These are phyloP conservation scores for Gaeumannomyces tritici DNA, from an alignment of 2,329 filamentous ascomycete genomes.

Conservation along the genomic window DNA sequence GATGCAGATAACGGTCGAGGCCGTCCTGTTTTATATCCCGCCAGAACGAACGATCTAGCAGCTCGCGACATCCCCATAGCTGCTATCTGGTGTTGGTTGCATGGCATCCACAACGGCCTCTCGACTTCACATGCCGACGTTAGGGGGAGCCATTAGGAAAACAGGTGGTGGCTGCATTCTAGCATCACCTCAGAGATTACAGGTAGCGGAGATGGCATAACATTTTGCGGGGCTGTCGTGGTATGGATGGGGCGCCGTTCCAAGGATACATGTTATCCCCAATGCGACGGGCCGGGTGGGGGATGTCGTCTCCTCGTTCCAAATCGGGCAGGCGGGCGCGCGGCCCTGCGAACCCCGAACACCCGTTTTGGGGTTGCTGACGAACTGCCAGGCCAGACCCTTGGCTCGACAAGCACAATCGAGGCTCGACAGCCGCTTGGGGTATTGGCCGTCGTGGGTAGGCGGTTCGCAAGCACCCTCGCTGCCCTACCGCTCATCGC, in stretches of 20 bases:
- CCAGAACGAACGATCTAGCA: background rate
- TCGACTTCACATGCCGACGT: too few relatives aligned
- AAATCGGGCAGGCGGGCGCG: background rate
- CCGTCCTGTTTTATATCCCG: background rate
- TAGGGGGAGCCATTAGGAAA: too few relatives aligned
- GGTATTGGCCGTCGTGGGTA: too few relatives aligned
- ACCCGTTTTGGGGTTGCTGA: background rate
- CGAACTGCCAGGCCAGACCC: too few relatives aligned
- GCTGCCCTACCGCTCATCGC: too few relatives aligned
- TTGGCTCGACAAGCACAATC: background rate
- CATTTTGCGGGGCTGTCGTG: background rate
- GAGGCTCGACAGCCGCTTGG: too few relatives aligned
- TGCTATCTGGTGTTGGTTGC: background rate
- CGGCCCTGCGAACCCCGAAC: too few relatives aligned
- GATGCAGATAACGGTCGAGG: background rate
- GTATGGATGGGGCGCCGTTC: background rate
- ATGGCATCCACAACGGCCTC: background rate
- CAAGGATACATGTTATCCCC: background rate
- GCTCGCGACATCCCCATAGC: background rate
- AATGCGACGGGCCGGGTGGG: background rate
- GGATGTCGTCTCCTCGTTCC: background rate
- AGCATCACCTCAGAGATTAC: background rate
- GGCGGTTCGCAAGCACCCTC: too few relatives aligned
- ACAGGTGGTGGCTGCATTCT: background rate
- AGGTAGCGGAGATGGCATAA: background rate